Evolutionary conservation across 257 asterid species (phyloP).

Genomic region (Leonotis leonurus): DNA sequence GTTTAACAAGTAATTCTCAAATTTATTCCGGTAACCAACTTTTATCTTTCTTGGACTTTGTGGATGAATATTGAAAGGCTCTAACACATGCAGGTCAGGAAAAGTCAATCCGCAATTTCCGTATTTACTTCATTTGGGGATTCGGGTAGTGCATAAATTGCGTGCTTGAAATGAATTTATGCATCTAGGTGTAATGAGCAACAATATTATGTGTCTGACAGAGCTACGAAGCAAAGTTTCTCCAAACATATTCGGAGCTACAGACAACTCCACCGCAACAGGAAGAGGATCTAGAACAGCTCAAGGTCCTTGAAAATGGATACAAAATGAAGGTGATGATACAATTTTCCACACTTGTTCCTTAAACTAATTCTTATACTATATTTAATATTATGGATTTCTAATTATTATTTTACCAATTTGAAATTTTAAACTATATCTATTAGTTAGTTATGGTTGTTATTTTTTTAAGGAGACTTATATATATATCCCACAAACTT

Average conservation of each 20-base stretch:
- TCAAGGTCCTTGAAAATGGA: conserved; percentile 92
- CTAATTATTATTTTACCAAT: too few species aligned
- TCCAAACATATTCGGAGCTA: conserved; percentile 55
- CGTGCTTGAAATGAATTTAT: too few species aligned
- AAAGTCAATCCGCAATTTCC: conserved; percentile 66
- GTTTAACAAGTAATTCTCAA: conserved; percentile 62
- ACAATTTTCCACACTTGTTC: too few species aligned
- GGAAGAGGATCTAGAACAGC: conserved; percentile 94
- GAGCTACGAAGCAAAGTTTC: conserved; percentile 86
- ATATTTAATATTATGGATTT: too few species aligned
- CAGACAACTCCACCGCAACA: conserved; percentile 77
- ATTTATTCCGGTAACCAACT: too few species aligned
- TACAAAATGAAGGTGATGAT: conserved; percentile 96
- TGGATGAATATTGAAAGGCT: background rate
- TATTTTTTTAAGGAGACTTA: too few species aligned
- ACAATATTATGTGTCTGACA: conserved; percentile 20
- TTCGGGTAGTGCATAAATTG: conserved; percentile 83
- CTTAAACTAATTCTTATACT: too few species aligned
- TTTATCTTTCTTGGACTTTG: too few species aligned
- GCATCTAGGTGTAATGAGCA: too few species aligned
- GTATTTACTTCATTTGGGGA: conserved; percentile 81
- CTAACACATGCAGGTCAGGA: conserved; percentile 51
- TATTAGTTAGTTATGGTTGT: too few species aligned
- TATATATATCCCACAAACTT: too few species aligned
- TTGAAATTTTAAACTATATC: too few species aligned